Evolutionary conservation across 1,284 basidiomycete species (phyloP), one percentile per base, ranked within the genome.

Genomic region (Leccinum pseudoinsigne): DNA sequence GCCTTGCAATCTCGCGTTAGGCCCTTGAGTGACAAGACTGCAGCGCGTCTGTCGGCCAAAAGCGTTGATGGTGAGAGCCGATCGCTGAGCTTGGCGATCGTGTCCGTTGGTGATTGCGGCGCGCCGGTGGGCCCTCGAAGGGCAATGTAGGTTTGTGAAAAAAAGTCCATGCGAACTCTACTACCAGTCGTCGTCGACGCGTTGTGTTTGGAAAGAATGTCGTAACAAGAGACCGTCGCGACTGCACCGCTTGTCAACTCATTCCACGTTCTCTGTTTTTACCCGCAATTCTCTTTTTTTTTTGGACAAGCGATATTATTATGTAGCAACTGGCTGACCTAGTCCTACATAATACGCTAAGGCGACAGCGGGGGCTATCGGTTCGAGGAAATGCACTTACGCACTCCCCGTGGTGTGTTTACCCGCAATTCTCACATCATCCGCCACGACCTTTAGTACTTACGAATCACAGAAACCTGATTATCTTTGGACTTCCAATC

Each of bases 1-100:
- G 87, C 83, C 74, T 93, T 95, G 82, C 93, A 95, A 77, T 97
- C 96, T 61, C 95, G 85, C 56, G 90, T 84, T 57, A 98, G 86
- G 14, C 95, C 95, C 76, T 98, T 98, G 69, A 99, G 85, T 1
- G 94, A 87, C 53, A 98, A 82, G 9, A 99, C 89, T 0, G 96
- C 92, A 18, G 96, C 96, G 59, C 94, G 86, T 68, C 96, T 84
- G 78, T 98, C 97, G 53, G 95, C 91, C 40, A 95, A 86, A 40
- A 93, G 85, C 0, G 92, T 90, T 2, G 90, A 86, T 12, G 94
- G 93, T 34, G 93, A 90, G 42, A 99, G 87, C 57, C 94, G 83
- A 74, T 97, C 95, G 67, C 90, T 91, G 64, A 98, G 89, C 68
- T 90, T 89, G 55, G 86, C 84, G 69, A 98, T 93, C 18, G 94